Base-by-base conservation (phyloP, 2,329 filamentous ascomycete genomes). In the Endoconidiophora polonica region DNA sequence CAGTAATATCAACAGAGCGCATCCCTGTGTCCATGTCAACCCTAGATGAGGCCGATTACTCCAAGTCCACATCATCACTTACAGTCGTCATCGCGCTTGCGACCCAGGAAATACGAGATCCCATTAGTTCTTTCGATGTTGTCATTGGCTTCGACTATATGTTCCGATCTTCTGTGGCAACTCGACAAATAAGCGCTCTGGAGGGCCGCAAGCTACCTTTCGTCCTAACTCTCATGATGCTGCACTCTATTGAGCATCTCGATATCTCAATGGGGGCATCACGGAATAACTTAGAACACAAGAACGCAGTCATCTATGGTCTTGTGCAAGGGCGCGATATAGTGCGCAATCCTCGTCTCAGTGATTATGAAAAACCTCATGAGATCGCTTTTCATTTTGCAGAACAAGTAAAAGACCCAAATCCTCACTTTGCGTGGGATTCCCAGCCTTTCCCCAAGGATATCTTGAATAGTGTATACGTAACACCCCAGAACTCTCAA, bases 161-260 rank as follows among this genome's bases (percentile, higher is more conserved):
- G 1, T 74, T 73, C 42, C 62, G 63, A 23, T 60, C 60, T 10
- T 71, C 65, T 2, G 50, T 59, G 54, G 40, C 61, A 50, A 53
- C 59, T 46, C 45, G 61, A 55, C 43, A 53, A 42, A 26, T 56
- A 6, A 50, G 55, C 1, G 49, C 50, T 1, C 55, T 57, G 14
- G 36, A 57, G 12, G 36, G 59, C 24, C 55, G 49, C 26, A 63
- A 59, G 50, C 59, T 60, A 39, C 71, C 70, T 0, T 57, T 73
- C n/a, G 59, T 73, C 1, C 57, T 79, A 49, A 62, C 64, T 0
- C 64, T 78, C 4, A 68, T 72, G 4, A 70, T 66, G 4, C 68
- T 65, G 2, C 67, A 71, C 54, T 72, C 73, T 1, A 67, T 77
- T 37, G 74, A 79, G 58, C 75, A 79, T 52, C 65, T 77, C 40